These are phyloP conservation scores for Apostasia shenzhenica DNA, from an alignment of 106 monocot species.

Conservation along the genomic window DNA sequence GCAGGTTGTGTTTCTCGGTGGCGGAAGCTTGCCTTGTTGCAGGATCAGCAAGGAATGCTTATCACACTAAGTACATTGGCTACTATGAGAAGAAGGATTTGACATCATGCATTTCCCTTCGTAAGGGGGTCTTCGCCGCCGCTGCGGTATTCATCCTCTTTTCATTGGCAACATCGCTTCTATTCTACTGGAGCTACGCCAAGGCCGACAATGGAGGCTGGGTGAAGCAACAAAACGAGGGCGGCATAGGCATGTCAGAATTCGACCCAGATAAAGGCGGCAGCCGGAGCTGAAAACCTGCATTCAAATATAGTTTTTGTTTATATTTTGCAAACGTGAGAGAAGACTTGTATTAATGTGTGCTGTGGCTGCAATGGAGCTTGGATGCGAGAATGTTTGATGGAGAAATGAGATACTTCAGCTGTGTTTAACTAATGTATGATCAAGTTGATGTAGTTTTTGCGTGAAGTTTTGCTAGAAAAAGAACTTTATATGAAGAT, in stretches of 20 bases:
- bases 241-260: slow-evolving; percentile 64
- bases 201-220: slow-evolving; percentile 52
- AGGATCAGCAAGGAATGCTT: slow-evolving; percentile 91
- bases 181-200: slow-evolving; percentile 58
- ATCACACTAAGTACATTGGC: slow-evolving; percentile 91
- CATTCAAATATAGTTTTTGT: not conserved
- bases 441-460: too few species aligned
- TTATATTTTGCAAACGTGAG: not conserved
- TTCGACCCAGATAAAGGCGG: slow-evolving; percentile 27
- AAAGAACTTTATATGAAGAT: too few species aligned
- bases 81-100: slow-evolving; percentile 61
- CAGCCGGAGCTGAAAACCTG: slow-evolving; percentile 1
- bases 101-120: slow-evolving; percentile 49
- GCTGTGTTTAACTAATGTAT: too few species aligned
- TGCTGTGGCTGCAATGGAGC: not conserved
- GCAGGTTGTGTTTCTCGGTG: slow-evolving; percentile 69
- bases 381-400: not conserved
- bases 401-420: too few species aligned
- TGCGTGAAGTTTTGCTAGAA: too few species aligned
- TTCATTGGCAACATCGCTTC: slow-evolving; percentile 36
- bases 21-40: slow-evolving; percentile 83
- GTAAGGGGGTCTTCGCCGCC: slow-evolving; percentile 86
- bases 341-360: not conserved
- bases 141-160: slow-evolving; percentile 64
- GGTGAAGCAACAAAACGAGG: slow-evolving; percentile 78